Percentiles rank a stretch among this genome's conserved stretches.
phyloP scores from a whole-genome alignment of 208 protist species.

The Crithidia thermophila region DNA sequence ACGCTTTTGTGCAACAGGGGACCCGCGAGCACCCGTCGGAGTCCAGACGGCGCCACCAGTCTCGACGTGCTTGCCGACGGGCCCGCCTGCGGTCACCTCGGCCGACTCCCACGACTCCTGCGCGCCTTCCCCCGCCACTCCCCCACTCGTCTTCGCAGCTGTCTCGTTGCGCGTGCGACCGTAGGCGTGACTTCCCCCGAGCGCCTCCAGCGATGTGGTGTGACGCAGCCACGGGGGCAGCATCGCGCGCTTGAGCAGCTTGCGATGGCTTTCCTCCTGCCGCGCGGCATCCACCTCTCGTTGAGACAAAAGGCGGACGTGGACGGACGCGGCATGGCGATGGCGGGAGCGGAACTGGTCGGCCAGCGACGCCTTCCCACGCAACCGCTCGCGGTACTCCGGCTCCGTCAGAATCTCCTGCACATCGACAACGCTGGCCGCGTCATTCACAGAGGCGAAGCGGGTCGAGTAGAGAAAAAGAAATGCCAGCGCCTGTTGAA shows the following conservation, averaged over 20 bases:
- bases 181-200: slow-evolving; percentile 7
- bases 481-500: slow-evolving; percentile 87
- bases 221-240: slow-evolving; percentile 84
- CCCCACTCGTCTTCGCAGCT: neutral
- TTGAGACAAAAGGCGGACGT: slow-evolving; percentile 59
- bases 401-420: slow-evolving; percentile 81
- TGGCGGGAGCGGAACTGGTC: slow-evolving; percentile 85
- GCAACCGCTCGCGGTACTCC: slow-evolving; percentile 68
- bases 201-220: slow-evolving; percentile 10
- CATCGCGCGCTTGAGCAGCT: slow-evolving; percentile 73
- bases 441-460: slow-evolving; percentile 78
- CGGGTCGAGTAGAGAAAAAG: slow-evolving; percentile 56
- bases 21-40: neutral
- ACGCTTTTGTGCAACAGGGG: slow-evolving; percentile 6
- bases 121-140: neutral
- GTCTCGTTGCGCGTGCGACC: neutral
- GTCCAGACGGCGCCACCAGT: slow-evolving; percentile 22
- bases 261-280: slow-evolving; percentile 48
- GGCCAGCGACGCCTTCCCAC: slow-evolving; percentile 55
- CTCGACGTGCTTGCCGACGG: neutral
- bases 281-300: slow-evolving; percentile 44
- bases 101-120: slow-evolving; percentile 2
- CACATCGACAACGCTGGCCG: slow-evolving; percentile 52
- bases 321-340: slow-evolving; percentile 64
- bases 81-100: neutral